Conservation (phyloP, 768 basidiomycete genomes). For the Agaricus sinodeliciosus region DNA sequence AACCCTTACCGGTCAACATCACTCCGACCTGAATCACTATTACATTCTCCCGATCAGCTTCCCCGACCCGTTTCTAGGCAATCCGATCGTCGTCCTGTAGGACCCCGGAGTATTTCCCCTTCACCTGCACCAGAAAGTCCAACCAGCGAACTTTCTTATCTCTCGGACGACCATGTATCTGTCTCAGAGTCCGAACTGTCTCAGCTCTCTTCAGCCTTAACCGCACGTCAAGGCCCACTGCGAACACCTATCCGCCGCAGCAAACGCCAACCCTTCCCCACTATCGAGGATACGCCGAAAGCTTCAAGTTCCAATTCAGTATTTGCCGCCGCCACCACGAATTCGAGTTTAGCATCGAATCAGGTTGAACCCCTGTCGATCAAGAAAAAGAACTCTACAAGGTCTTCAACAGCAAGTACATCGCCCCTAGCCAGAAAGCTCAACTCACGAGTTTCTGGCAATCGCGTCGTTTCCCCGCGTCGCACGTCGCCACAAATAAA, state of each 20-base stretch:
- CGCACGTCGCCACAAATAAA: constrained; percentile 49
- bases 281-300: constrained; percentile 49
- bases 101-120: constrained; percentile 74
- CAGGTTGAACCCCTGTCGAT: constrained; percentile 73
- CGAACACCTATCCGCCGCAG: constrained; percentile 57
- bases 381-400: constrained; percentile 74
- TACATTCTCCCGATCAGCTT: constrained; percentile 19
- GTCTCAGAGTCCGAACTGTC: constrained; percentile 9
- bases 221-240: constrained; percentile 24
- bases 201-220: constrained; percentile 17
- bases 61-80: constrained; percentile 41
- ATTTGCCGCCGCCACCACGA: constrained; percentile 12
- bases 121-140: constrained; percentile 44
- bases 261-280: constrained; percentile 61
- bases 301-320: constrained; percentile 15
- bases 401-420: constrained; percentile 31
- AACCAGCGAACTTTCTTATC: constrained; percentile 30
- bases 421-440: constrained; percentile 30
- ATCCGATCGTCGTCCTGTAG: constrained; percentile 56
- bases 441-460: constrained; percentile 37
- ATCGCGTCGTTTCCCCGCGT: constrained; percentile 42
- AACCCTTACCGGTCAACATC: constrained; percentile 36
- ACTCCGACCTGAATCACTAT: constrained; percentile 41
- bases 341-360: constrained; percentile 23
- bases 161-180: constrained; percentile 35